Conservation (phyloP, 768 basidiomycete species). For the Tremella mesenterica region DNA sequence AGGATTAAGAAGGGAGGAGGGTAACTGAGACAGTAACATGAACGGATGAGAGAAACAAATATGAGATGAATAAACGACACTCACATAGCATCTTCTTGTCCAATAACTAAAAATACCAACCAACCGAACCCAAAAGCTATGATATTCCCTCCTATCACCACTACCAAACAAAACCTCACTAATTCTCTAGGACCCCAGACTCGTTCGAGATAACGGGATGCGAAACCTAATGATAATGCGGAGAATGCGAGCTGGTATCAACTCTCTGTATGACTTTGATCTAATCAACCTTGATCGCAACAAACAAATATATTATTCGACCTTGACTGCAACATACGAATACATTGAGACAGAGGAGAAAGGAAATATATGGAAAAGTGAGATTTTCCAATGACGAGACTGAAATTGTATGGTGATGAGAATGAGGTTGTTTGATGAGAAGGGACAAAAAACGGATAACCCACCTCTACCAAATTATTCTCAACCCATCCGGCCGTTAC, state of each 20-base stretch:
- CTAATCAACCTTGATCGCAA: background rate
- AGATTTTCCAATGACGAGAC: no score
- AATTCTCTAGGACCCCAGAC: constrained; percentile 86
- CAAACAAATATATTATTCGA: no score
- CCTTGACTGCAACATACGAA: no score
- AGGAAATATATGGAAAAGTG: no score
- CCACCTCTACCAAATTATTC: constrained; percentile 69
- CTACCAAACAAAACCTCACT: constrained; percentile 72
- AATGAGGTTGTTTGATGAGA: no score
- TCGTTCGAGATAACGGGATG: constrained; percentile 81
- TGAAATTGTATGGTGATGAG: no score
- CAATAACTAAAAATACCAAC: constrained; percentile 61
- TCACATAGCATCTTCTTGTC: constrained; percentile 53
- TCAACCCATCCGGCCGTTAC: constrained; percentile 84
- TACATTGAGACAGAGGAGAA: no score
- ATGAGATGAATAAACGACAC: constrained; percentile 5
- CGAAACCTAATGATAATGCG: constrained; percentile 66
- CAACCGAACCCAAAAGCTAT: constrained; percentile 82
- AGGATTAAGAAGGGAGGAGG: background rate
- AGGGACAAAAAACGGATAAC: constrained; percentile 45
- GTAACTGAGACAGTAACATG: no score
- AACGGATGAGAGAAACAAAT: background rate
- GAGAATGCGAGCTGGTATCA: constrained; percentile 63
- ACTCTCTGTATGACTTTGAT: background rate
- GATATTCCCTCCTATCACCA: constrained; percentile 70